These are phyloP conservation scores for Biancaea sappan DNA, from an alignment of 306 rosid species.

Conservation along the genomic window DNA sequence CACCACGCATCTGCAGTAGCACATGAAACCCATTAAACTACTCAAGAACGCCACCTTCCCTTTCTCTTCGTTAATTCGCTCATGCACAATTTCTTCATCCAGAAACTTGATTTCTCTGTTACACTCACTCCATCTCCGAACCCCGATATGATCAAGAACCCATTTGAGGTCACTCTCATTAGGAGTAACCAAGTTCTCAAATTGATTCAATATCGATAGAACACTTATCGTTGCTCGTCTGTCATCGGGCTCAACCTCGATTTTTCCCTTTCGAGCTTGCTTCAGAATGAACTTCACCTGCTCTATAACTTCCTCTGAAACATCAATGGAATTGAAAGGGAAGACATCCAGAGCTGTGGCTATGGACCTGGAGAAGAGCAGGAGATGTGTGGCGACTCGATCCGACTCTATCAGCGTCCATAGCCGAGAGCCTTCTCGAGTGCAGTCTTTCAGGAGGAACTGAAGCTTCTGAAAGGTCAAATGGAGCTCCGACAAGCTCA, in stretches of 20 bases:
- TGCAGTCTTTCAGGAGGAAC: conserved; percentile 58
- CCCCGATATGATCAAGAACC: conserved; percentile 63
- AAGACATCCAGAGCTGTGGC: conserved; percentile 65
- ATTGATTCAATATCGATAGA: conserved; percentile 39
- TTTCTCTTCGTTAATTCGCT: conserved; percentile 43
- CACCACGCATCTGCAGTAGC: conserved; percentile 63
- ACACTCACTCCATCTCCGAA: conserved; percentile 61
- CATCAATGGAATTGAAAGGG: conserved; percentile 37
- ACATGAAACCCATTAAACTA: conserved; percentile 59
- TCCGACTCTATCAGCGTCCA: conserved; percentile 64
- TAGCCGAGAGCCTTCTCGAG: conserved; percentile 60
- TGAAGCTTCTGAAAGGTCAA: conserved; percentile 64
- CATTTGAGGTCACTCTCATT: conserved; percentile 42
- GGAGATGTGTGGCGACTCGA: conserved; percentile 50
- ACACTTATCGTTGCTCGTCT: conserved; percentile 40
- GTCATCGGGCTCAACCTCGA: conserved; percentile 59
- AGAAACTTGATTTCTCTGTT: conserved; percentile 69
- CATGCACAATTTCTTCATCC: conserved; percentile 65
- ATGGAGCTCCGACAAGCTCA: conserved; percentile 71
- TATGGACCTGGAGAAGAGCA: conserved; percentile 52
- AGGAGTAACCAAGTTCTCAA: conserved; percentile 53
- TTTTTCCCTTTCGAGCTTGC: conserved; percentile 52
- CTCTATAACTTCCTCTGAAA: conserved; percentile 51
- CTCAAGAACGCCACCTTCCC: conserved; percentile 40
- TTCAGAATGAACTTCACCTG: conserved; percentile 51